Evolutionary conservation across 1,139 yeast species (phyloP).

Genomic region (Eremothecium gossypii): DNA sequence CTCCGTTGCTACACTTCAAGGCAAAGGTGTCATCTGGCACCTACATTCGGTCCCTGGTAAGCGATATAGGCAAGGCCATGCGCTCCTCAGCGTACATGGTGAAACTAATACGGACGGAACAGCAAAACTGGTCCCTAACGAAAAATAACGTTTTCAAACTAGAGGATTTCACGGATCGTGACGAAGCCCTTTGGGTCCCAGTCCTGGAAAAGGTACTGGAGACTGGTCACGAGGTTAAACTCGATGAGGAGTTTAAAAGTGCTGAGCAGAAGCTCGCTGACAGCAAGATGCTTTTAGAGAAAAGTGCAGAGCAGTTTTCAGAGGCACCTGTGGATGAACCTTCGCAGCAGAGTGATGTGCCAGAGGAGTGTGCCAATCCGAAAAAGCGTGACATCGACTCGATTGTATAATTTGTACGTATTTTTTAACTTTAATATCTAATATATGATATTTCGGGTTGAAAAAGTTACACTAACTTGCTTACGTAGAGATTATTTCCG

Average conservation of each 20-base stretch:
- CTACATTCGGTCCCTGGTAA: slow-evolving; percentile 79
- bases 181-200: slow-evolving; percentile 53
- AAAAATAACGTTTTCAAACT: slow-evolving; percentile 57
- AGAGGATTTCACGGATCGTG: slow-evolving; percentile 51
- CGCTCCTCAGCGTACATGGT: slow-evolving; percentile 88
- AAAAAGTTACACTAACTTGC: background rate
- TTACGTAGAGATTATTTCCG: background rate
- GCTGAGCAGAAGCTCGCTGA: no score
- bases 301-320: no score
- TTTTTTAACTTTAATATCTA: no score
- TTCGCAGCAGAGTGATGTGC: no score
- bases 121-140: slow-evolving; percentile 74
- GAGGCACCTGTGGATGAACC: no score
- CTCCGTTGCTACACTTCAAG: slow-evolving; percentile 63
- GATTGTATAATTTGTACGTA: no score
- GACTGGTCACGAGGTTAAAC: slow-evolving; percentile 33
- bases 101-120: slow-evolving; percentile 60
- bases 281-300: no score
- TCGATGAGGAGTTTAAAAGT: slow-evolving; percentile 22
- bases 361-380: no score
- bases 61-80: slow-evolving; percentile 79
- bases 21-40: slow-evolving; percentile 92
- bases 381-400: no score
- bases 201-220: slow-evolving; percentile 45
- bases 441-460: background rate